These are phyloP conservation scores for Curvularia verruculosa DNA, from an alignment of 2,329 filamentous ascomycete genomes.

Conservation along the genomic window DNA sequence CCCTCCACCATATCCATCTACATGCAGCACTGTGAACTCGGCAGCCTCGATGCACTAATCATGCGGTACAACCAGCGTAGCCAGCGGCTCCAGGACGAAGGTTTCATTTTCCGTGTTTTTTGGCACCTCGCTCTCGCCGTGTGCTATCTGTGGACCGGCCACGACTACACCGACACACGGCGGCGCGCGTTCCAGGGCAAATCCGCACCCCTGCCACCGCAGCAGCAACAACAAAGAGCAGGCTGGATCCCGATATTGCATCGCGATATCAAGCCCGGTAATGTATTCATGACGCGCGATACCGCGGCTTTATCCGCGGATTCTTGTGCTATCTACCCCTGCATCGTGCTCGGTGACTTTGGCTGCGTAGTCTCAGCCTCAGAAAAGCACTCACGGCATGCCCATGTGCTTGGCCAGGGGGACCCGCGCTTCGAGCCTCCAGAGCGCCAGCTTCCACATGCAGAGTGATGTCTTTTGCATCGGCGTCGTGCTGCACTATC, in stretches of 20 bases:
- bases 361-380: slow-evolving; percentile 7
- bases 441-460: neutral
- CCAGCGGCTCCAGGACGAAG: slow-evolving; percentile 10
- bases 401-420: neutral
- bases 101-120: slow-evolving; percentile 23
- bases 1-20: slow-evolving; percentile 6
- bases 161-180: neutral
- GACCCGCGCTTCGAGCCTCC: slow-evolving; percentile 1
- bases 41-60: slow-evolving; percentile 19
- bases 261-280: slow-evolving; percentile 27
- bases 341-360: slow-evolving; percentile 21
- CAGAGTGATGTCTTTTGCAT: slow-evolving; percentile 6
- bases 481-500: slow-evolving; percentile 10
- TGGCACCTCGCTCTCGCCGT: slow-evolving; percentile 21
- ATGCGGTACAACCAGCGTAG: neutral
- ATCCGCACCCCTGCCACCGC: neutral
- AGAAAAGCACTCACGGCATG: neutral
- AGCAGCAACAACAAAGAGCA: too few relatives aligned
- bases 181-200: neutral
- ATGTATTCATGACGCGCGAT: slow-evolving; percentile 20
- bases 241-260: slow-evolving; percentile 21
- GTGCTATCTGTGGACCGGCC: slow-evolving; percentile 16
- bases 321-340: slow-evolving; percentile 6
- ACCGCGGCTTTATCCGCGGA: neutral
- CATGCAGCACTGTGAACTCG: slow-evolving; percentile 24